Evolutionary conservation across 805 yeast genomes (phyloP).

Genomic region (Ogataea pilisensis): DNA sequence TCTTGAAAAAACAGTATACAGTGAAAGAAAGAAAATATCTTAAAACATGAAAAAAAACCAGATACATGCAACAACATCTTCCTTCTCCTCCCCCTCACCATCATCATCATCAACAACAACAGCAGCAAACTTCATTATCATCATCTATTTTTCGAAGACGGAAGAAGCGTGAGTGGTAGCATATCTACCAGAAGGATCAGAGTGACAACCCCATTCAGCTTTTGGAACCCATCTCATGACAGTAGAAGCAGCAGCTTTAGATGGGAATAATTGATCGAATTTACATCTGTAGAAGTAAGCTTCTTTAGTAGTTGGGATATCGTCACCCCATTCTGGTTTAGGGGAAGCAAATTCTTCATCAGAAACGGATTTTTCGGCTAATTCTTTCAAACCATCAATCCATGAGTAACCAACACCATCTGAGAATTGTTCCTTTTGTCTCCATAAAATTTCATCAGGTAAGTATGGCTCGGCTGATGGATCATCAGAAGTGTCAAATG

Average conservation of each 20-base stretch:
- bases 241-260: constrained; percentile 88
- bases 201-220: constrained; percentile 99
- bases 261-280: constrained; percentile 90
- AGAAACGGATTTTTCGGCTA: constrained; percentile 79
- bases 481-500: constrained; percentile 89
- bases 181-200: constrained; percentile 97
- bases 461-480: constrained; percentile 77
- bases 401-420: constrained; percentile 99
- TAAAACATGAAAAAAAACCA: no score
- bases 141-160: constrained; percentile 26
- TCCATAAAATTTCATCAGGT: constrained; percentile 96
- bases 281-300: constrained; percentile 98
- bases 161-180: constrained; percentile 85
- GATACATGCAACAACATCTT: no score
- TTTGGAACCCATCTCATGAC: constrained; percentile 99
- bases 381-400: constrained; percentile 96
- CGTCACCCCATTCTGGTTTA: constrained; percentile 94
- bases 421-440: constrained; percentile 99
- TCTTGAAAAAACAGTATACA: no score
- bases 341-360: constrained; percentile 91
- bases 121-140: not conserved
- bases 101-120: no score
- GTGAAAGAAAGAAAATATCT: no score
- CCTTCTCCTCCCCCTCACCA: no score
- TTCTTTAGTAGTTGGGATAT: constrained; percentile 95